Base-by-base conservation (phyloP, 495 filamentous ascomycete species). In the Penicillium goetzii region DNA sequence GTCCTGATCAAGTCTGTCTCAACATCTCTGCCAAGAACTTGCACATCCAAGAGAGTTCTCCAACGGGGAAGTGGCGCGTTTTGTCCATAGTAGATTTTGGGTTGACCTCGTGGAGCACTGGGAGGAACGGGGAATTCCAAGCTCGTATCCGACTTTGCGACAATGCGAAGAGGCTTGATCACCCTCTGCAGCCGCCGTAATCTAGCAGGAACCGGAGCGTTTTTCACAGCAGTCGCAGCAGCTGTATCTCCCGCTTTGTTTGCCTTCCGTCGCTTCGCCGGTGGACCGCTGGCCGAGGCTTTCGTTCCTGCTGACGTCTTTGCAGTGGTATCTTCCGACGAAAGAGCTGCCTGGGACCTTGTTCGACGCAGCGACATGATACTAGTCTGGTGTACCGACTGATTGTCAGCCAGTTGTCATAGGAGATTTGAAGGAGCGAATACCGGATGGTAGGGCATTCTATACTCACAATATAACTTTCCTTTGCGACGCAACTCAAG, bases 1-100 rank as follows among this genome's bases (percentile, higher is more conserved):
- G 64, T 66, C 53, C 49, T 32, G 15, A 66, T 62, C 12, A 62
- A 38, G 36, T 66, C 54, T 17, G 32, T 28, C 12, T 47, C 36
- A 21, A 54, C 36, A 33, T 62, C 40, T 15, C 19, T 28, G 28
- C 54, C 59, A 19, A 30, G 9, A 3, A n/a, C 21, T 5, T 33
- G 41, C 14, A 54, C 19, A 36, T 58, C 34, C 19, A 52, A 12
- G 8, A 61, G 25, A 23, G 60, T 32, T 38, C 54, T 49, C 71
- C 71, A 73, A 34, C 71, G 68, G 41, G 71, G 71, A 15, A 51
- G 14, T 11, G 60, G 59, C 34, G 64, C 68, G 23, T 58, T 15
- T 0, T 63, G 38, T 26, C 68, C 66, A 36, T 63, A 67, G 12
- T 26, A 56, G 32, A 67, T 49, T 4, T 21, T 32, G 11, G 56